Percentiles rank a stretch among this genome's conserved stretches.
phyloP scores from a whole-genome alignment of 1,284 basidiomycete species.

The Takashimella tepidaria region DNA sequence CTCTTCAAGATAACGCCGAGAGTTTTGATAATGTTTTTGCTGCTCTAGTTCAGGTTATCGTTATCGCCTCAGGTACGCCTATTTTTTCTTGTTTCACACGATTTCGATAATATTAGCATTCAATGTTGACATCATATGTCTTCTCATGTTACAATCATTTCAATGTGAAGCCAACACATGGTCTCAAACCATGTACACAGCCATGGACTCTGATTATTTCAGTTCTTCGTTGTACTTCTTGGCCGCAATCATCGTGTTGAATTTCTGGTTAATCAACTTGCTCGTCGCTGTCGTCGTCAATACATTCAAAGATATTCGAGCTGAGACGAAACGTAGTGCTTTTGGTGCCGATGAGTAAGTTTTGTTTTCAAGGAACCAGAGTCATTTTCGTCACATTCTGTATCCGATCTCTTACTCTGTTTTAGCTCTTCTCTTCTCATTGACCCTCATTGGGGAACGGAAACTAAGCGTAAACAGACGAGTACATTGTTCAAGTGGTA shows the following conservation, averaged over 20 bases:
- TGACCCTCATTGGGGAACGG: constrained; percentile 34
- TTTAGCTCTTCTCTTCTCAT: constrained; percentile 10
- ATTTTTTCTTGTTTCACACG: constrained; percentile 28
- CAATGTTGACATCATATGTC: too few species aligned
- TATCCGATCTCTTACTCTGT: too few species aligned
- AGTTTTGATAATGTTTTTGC: constrained; percentile 89
- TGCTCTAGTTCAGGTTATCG: constrained; percentile 75
- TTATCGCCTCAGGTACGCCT: constrained; percentile 79
- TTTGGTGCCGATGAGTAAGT: constrained; percentile 82
- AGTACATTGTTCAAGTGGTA: constrained; percentile 30
- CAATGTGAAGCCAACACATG: constrained; percentile 51
- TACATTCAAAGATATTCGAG: constrained; percentile 84
- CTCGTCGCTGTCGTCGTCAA: constrained; percentile 96
- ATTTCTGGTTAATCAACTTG: constrained; percentile 91
- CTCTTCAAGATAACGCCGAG: constrained; percentile 60
- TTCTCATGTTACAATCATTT: neutral
- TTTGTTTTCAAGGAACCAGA: constrained; percentile 32
- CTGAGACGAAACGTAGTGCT: constrained; percentile 84
- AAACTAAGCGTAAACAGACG: constrained; percentile 24
- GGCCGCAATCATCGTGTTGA: constrained; percentile 72
- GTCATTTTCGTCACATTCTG: too few species aligned
- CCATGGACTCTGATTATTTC: constrained; percentile 90
- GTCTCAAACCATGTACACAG: constrained; percentile 72
- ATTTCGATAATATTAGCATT: too few species aligned
- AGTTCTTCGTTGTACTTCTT: constrained; percentile 85